Base-by-base conservation (phyloP, 2,329 filamentous ascomycete genomes). In the Penicillium hordei region DNA sequence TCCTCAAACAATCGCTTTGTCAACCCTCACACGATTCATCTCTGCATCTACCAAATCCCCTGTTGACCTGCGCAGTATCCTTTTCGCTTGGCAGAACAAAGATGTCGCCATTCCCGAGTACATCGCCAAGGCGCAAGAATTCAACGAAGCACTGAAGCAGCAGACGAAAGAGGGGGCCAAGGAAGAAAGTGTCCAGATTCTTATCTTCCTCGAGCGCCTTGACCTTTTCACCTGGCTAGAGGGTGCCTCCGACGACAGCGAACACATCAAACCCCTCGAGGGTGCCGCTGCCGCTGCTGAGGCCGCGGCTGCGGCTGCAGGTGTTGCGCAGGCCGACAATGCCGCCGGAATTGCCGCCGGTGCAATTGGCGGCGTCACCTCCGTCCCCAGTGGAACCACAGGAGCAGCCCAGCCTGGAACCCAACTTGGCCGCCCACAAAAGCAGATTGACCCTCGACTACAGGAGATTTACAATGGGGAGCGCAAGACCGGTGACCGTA, bases 201-300 rank as follows among this genome's bases (percentile, higher is more conserved):
- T 97, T 63, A 88, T 90, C 38, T 99, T 97, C 76, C 90, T 95
- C 57, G 93, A 97, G 80, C 87, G 90, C 53, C 79, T 97, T 53
- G 93, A 97, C 74, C 81, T 99, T 61, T 91, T 96, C 67, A 93
- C 91, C 19, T 99, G 92, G 91, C 81, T 99, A 53, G 91, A 93
- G 70, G 93, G 93, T 39, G 91, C 91, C 48, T 90, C 89, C 50
- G 90, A 93, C 71, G 91, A 95, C 70, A 93, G 89, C 75, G 93
- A 97, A 74, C 94, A 93, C 73, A 96, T 99, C 77, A 92, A 90
- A 75, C 88, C 91, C 9, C 75, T 95, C 50, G 89, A 89, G 27
- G 87, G 87, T 23, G 89, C 80, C 29, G 77, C 83, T 0, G 68
- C 72, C 2, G 71, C 65, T 10, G 67, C 67, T n/a, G 79, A 78